A percentile compares a stretch with the other conserved stretches of the same genome.
Conservation (phyloP, 768 basidiomycete species). For the Trametes meyenii region DNA sequence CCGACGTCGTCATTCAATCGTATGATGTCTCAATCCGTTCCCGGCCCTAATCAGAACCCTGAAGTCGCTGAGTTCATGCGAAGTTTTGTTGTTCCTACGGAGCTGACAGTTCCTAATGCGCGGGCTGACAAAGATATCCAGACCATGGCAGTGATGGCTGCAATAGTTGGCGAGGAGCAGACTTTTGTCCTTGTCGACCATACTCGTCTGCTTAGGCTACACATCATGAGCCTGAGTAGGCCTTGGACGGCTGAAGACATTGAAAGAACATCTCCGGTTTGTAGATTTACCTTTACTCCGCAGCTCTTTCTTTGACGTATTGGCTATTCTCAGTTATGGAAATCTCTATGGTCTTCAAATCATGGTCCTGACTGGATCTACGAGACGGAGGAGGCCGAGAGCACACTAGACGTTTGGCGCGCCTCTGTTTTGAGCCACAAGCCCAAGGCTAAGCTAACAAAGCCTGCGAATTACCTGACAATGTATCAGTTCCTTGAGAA, state of each 20-base stretch:
- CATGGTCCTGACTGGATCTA: constrained; percentile 3
- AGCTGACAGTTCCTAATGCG: neutral
- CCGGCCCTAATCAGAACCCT: neutral
- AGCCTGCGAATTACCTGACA: too few species aligned
- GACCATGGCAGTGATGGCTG: neutral
- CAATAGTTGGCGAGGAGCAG: neutral
- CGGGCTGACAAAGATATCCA: neutral
- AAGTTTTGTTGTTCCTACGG: neutral
- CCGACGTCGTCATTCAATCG: neutral
- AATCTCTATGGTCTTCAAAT: neutral
- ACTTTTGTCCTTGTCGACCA: neutral
- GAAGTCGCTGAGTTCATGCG: neutral
- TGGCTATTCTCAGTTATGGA: neutral
- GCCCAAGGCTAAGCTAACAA: too few species aligned
- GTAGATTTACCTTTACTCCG: too few species aligned
- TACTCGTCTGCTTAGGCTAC: neutral
- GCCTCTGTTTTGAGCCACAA: too few species aligned
- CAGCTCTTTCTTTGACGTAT: too few species aligned
- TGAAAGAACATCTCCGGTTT: neutral
- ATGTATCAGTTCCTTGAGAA: too few species aligned
- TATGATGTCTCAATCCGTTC: neutral
- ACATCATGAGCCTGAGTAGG: neutral
- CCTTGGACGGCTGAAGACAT: neutral
- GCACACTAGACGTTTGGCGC: neutral
- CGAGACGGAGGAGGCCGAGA: neutral